Base-by-base conservation (phyloP, 495 filamentous ascomycete genomes). In the Xylaria flabelliformis region DNA sequence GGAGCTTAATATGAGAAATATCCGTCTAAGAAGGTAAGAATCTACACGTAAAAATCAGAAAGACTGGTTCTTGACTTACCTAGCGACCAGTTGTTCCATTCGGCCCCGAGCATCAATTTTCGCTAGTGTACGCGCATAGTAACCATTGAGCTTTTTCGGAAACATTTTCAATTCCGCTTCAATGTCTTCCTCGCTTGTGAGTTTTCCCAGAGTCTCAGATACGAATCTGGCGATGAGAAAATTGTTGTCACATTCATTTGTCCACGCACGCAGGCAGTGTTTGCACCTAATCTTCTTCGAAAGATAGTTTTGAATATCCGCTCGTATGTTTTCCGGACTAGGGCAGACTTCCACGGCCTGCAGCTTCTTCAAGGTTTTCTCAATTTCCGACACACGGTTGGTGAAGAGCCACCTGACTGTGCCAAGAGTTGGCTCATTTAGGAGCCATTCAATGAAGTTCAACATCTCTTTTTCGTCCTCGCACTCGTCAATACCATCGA, bases 401-500 rank as follows among this genome's bases (percentile, higher is more conserved):
- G 75, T 79, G 48, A 80, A 79, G 36, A 81, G 76, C 79, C 79
- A 83, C 70, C 80, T 83, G 15, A 75, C 72, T 36, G 77, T 78
- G 0, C 80, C 81, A 46, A 74, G 68, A 17, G 42, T 67, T 63
- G 78, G 64, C 26, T 61, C 56, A 44, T 74, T 26, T 34, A 73
- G 41, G n/a, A 78, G 61, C 44, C 65, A 53, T 56, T 50, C 32
- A 53, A 78, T 56, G 69, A 68, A 29, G 70, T 15, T 7, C 24
- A 75, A 46, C 13, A 65, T 65, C 24, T 63, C 56, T 21, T 78
- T 75, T 26, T 67, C 64, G 21, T 67, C 64, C 26, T 61, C 62
- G 63, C 76, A 78, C 63, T 83, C 79, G 67, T 83, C 81, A 12
- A 83, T 59, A 10, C 80, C 81, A 72, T 83, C 79, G 39, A 81